Conservation (phyloP, 495 filamentous ascomycete species). For the Neurospora intermedia region DNA sequence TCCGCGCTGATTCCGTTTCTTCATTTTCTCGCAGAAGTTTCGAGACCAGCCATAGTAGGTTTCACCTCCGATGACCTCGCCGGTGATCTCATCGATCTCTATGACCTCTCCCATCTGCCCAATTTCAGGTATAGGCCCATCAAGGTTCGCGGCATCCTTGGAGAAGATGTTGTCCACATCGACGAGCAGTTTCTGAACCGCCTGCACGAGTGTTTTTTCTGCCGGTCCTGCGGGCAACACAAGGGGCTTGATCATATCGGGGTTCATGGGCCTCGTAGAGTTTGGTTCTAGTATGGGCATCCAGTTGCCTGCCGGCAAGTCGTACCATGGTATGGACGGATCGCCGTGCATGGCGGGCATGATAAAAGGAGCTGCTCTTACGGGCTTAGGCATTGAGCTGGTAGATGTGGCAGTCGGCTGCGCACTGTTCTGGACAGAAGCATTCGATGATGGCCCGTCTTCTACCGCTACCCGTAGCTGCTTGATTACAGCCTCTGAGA, state of each 20-base stretch:
- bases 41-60: conserved; percentile 84
- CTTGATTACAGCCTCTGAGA: conserved; percentile 43
- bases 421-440: neutral
- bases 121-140: conserved; percentile 40
- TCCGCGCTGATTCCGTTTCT: conserved; percentile 39
- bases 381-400: conserved; percentile 18
- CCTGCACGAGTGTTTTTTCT: conserved; percentile 49
- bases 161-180: conserved; percentile 57
- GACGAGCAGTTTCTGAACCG: conserved; percentile 56
- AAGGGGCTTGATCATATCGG: conserved; percentile 60
- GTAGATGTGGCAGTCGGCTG: conserved; percentile 1
- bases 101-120: conserved; percentile 65
- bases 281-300: conserved; percentile 70
- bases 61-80: conserved; percentile 50
- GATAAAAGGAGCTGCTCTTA: conserved; percentile 50
- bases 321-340: conserved; percentile 62
- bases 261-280: conserved; percentile 60
- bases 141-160: conserved; percentile 20
- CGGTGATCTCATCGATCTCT: conserved; percentile 47
- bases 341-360: conserved; percentile 76
- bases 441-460: conserved; percentile 25
- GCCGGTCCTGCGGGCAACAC: conserved; percentile 65
- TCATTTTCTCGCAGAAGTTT: conserved; percentile 74
- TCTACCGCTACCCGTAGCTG: conserved; percentile 50
- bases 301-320: conserved; percentile 75